These are phyloP conservation scores for Flaveria floridana DNA, from an alignment of 140 eudicot genomes.

Conservation along the genomic window DNA sequence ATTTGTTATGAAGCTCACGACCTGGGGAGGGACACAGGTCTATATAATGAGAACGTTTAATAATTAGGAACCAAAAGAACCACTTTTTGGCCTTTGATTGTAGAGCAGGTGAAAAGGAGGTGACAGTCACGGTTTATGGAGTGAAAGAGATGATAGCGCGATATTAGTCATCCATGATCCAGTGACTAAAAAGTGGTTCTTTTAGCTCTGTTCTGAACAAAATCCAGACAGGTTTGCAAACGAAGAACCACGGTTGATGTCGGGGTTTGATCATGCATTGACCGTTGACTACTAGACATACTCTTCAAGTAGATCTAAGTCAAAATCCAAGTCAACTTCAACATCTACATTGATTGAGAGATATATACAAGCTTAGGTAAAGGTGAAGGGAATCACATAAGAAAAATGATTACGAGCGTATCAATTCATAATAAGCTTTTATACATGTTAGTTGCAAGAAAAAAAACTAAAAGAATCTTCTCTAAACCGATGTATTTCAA, in stretches of 20 bases:
- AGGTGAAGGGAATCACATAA: neutral
- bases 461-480: neutral
- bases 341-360: too few relatives aligned
- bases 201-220: neutral
- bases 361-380: too few relatives aligned
- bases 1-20: conserved; percentile 22
- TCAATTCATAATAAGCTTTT: neutral
- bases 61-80: neutral
- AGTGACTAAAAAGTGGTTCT: neutral
- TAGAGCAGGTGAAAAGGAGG: neutral
- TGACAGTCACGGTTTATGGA: neutral
- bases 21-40: neutral
- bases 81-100: neutral
- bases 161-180: neutral
- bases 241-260: neutral
- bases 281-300: neutral
- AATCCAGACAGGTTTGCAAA: too few relatives aligned
- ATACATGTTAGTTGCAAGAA: neutral
- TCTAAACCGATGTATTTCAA: too few relatives aligned
- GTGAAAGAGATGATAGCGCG: neutral
- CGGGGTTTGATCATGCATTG: neutral
- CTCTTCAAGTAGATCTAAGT: too few relatives aligned
- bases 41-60: neutral
- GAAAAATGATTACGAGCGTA: neutral
- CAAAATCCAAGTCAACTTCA: too few relatives aligned